Conservation (phyloP, 1,284 basidiomycete genomes). For the Ganoderma sinense region DNA sequence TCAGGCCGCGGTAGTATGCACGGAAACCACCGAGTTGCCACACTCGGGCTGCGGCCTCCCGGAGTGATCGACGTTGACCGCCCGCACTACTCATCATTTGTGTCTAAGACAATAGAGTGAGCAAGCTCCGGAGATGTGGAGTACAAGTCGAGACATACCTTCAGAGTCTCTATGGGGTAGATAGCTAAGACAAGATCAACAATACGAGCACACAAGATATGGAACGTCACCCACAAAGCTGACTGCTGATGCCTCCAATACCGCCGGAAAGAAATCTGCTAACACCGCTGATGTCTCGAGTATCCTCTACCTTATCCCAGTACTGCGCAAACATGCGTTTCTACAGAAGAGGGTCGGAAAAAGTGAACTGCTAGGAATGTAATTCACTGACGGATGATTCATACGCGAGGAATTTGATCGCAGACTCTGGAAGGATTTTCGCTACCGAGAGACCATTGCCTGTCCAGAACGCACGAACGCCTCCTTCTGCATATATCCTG, state of each 20-base stretch:
- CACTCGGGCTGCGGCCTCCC: slow-evolving; percentile 66
- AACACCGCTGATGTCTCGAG: slow-evolving; percentile 88
- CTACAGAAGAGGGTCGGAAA: slow-evolving; percentile 44
- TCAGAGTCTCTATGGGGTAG: slow-evolving; percentile 89
- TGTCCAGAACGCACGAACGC: slow-evolving; percentile 93
- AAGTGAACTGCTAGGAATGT: slow-evolving; percentile 15
- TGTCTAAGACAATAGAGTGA: slow-evolving; percentile 57
- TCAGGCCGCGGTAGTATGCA: slow-evolving; percentile 92
- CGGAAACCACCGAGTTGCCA: slow-evolving; percentile 87
- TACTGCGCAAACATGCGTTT: slow-evolving; percentile 95
- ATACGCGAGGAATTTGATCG: slow-evolving; percentile 98
- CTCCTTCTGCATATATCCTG: slow-evolving; percentile 88
- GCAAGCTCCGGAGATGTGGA: slow-evolving; percentile 2
- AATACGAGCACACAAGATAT: slow-evolving; percentile 9
- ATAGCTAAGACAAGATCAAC: slow-evolving; percentile 62
- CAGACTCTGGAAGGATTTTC: slow-evolving; percentile 97
- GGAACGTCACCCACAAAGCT: slow-evolving; percentile 73
- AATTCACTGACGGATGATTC: slow-evolving; percentile 81
- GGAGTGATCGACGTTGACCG: slow-evolving; percentile 64
- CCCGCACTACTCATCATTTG: slow-evolving; percentile 92
- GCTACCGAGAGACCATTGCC: slow-evolving; percentile 84
- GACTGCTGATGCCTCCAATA: slow-evolving; percentile 93
- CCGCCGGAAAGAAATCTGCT: slow-evolving; percentile 97
- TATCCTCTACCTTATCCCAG: slow-evolving; percentile 90
- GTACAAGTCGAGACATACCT: slow-evolving; percentile 52